Evolutionary conservation across 345 rosid genomes (phyloP).

Genomic region (Ceriops decandra): DNA sequence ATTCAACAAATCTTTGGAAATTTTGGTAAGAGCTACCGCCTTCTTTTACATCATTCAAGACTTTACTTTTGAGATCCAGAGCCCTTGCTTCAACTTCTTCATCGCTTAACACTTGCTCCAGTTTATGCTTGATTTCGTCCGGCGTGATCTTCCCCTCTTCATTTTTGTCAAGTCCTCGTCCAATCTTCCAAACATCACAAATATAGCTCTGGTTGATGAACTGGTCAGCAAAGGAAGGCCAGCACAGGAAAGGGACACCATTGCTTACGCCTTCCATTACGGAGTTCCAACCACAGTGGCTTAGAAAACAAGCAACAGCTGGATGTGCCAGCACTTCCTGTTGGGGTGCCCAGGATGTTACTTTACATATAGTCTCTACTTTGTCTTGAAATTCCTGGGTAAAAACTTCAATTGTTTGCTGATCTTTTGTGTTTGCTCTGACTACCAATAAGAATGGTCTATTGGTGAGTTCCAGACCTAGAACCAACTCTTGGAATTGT

Average conservation of each 20-base stretch:
- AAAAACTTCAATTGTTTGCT: neutral
- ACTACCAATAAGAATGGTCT: constrained; percentile 19
- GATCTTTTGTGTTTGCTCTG: neutral
- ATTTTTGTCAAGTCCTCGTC: constrained; percentile 27
- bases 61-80: constrained; percentile 21
- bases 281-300: constrained; percentile 27
- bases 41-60: constrained; percentile 13
- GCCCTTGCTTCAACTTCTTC: constrained; percentile 20
- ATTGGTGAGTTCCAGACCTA: constrained; percentile 14
- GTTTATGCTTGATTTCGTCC: constrained; percentile 30
- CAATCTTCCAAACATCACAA: constrained; percentile 29
- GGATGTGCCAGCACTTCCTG: constrained; percentile 12
- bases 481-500: constrained; percentile 19
- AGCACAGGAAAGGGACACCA: constrained; percentile 24
- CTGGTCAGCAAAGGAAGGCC: constrained; percentile 30
- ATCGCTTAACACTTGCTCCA: constrained; percentile 26
- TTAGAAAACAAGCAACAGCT: constrained; percentile 17
- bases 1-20: constrained; percentile 12
- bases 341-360: constrained; percentile 15
- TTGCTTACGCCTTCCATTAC: constrained; percentile 13
- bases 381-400: neutral
- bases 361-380: neutral
- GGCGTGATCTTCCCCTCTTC: constrained; percentile 20
- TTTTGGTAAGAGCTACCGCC: constrained; percentile 27
- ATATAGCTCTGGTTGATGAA: constrained; percentile 20